Evolutionary conservation across 331 rosid genomes (phyloP), one percentile per base, ranked within the genome.

Genomic region (Malus hybrid): DNA sequence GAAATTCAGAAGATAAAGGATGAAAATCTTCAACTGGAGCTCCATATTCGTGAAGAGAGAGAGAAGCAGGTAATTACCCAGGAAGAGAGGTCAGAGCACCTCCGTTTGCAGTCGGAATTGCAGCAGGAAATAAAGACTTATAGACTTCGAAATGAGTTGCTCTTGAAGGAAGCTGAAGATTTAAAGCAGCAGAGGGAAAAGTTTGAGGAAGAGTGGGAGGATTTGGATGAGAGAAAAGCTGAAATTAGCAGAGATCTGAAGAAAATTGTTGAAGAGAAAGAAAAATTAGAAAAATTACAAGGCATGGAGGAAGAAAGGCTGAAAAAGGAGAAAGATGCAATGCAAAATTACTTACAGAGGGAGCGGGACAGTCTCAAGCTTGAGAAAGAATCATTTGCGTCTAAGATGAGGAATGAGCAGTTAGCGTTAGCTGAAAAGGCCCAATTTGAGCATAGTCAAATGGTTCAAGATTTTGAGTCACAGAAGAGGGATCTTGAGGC

Each of bases 171-270:
- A 89, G 77, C 86, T 80, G 89, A 85, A 72, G 91, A 84, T 81
- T 74, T 92, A 73, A 90, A 78, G 87, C 92, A 85, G 78, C 96
- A 92, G 73, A 87, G 93, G 79, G 82, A 86, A 67, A 92, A 82
- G 71, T 95, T 92, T 77, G 97, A 90, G 83, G 89, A 85, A 85
- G 97, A 95, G 80, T 89, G 97, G 96, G 97, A 89, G 72, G 90
- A 78, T 46, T 76, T 95, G 83, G 97, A 92, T 83, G 90, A 86
- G 76, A 95, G 82, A 84, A 90, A 86, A 77, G 68, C 87, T 74
- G 84, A 85, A 82, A 65, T 89, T 80, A 80, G 70, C 69, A 80
- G 65, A 62, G 88, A 84, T 72, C 90, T 75, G 42, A 68, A 18
- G 10, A 74, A 86, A 71, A 73, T 88, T 79, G 85, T 76, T 82